Percentiles rank a stretch among this genome's conserved stretches.
These are phyloP conservation scores for Xylariaceae sp. DNA, from an alignment of 2,329 filamentous ascomycete species.

Conservation along the genomic window DNA sequence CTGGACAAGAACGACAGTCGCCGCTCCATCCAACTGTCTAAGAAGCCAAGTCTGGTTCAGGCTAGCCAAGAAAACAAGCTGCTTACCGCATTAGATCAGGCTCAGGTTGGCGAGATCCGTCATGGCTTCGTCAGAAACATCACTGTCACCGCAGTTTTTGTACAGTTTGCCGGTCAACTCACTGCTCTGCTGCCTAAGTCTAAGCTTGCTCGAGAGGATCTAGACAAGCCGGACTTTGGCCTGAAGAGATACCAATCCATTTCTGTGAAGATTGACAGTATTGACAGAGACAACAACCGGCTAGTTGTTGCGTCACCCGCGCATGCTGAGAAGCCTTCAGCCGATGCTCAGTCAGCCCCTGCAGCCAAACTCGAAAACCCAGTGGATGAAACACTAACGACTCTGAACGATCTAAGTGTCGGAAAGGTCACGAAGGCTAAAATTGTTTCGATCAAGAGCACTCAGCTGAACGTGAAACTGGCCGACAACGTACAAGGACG, in stretches of 20 bases:
- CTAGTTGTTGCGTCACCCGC: conserved; percentile 53
- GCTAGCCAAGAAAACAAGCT: conserved; percentile 68
- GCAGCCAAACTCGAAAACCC: conserved; percentile 39
- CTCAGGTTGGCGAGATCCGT: conserved; percentile 62
- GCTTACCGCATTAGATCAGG: conserved; percentile 65
- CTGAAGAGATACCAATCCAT: conserved; percentile 72
- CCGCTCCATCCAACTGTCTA: conserved; percentile 68
- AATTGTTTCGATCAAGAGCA: conserved; percentile 80
- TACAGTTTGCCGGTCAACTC: conserved; percentile 77
- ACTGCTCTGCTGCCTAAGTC: conserved; percentile 76
- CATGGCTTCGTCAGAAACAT: conserved; percentile 83
- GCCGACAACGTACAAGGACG: conserved; percentile 88
- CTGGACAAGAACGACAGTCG: conserved; percentile 79
- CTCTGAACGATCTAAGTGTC: conserved; percentile 66
- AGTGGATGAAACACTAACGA: conserved; percentile 58
- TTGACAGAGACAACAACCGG: conserved; percentile 64
- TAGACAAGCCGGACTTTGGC: conserved; percentile 68
- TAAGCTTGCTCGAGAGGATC: conserved; percentile 66
- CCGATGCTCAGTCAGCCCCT: conserved; percentile 32
- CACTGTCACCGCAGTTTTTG: conserved; percentile 72
- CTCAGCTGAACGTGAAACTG: conserved; percentile 85
- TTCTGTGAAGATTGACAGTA: conserved; percentile 62
- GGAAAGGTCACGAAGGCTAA: conserved; percentile 71
- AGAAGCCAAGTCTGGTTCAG: conserved; percentile 76
- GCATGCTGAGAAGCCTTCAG: conserved; percentile 39